Conservation (phyloP, 2,329 filamentous ascomycete genomes). For the Ascocoryne sarcoides region DNA sequence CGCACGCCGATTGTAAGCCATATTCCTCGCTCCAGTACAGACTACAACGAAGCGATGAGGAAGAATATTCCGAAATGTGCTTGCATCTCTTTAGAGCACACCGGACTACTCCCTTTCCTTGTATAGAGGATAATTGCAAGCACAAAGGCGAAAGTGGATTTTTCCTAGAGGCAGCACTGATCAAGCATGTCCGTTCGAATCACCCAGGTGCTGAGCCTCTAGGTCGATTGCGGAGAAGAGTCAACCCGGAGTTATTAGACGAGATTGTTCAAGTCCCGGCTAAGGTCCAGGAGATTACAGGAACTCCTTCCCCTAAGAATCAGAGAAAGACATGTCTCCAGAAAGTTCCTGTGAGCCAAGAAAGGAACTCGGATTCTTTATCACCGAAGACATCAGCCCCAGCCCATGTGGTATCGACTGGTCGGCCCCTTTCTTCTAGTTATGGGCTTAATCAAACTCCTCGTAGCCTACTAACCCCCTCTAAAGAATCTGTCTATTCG, state of each 20-base stretch:
- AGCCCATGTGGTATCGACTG: conserved; percentile 6
- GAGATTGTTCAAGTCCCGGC: conserved; percentile 4
- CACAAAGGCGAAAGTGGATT: conserved; percentile 20
- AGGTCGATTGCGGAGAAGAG: conserved; percentile 18
- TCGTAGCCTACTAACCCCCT: not conserved
- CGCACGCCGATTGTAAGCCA: conserved; percentile 18
- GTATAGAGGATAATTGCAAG: conserved; percentile 18
- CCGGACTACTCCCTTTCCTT: conserved; percentile 23
- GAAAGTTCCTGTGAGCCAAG: conserved; percentile 2
- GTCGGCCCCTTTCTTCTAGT: conserved; percentile 20
- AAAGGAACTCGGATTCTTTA: conserved; percentile 14
- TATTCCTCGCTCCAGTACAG: conserved; percentile 12
- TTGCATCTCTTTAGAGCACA: conserved; percentile 20
- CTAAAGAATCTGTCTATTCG: conserved; percentile 1
- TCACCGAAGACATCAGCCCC: conserved; percentile 5
- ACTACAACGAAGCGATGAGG: conserved; percentile 14
- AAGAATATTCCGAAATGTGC: conserved; percentile 22
- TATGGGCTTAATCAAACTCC: conserved; percentile 18
- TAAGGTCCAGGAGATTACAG: no score
- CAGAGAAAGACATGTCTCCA: not conserved
- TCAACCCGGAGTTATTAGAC: conserved; percentile 16
- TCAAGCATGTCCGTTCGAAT: conserved; percentile 18
- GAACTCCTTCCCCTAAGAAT: no score
- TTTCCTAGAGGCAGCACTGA: conserved; percentile 19
- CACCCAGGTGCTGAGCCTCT: conserved; percentile 17